These are phyloP conservation scores for Lachancea meyersii DNA, from an alignment of 805 yeast genomes.

Conservation along the genomic window DNA sequence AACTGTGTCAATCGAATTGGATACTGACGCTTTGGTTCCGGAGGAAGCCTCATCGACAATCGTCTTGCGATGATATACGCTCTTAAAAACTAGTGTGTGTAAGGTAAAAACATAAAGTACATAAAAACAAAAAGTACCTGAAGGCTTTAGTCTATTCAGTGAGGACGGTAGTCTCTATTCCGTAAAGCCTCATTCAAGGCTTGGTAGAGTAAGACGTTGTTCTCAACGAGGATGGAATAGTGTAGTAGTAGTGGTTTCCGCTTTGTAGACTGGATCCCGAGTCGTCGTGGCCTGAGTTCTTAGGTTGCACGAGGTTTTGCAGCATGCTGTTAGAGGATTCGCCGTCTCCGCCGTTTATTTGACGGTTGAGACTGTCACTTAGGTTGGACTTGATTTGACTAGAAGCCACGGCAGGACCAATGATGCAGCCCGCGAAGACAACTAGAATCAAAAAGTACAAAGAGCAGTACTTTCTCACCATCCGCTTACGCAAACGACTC, in stretches of 20 bases:
- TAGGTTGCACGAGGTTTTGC: slow-evolving; percentile 84
- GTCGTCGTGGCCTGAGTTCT: slow-evolving; percentile 73
- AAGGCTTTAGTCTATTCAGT: not conserved
- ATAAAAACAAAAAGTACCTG: slow-evolving; percentile 2
- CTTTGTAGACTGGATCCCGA: slow-evolving; percentile 50
- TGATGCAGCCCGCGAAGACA: slow-evolving; percentile 68
- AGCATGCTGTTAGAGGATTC: slow-evolving; percentile 39
- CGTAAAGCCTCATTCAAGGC: slow-evolving; percentile 21
- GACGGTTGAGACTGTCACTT: slow-evolving; percentile 21
- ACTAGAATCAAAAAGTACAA: slow-evolving; percentile 67
- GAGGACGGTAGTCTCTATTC: no score
- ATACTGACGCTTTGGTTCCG: no score
- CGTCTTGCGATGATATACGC: no score
- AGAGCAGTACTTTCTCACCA: slow-evolving; percentile 88
- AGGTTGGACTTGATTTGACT: slow-evolving; percentile 39
- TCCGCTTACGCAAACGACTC: slow-evolving; percentile 92
- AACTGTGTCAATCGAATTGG: no score
- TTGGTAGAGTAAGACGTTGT: slow-evolving; percentile 45
- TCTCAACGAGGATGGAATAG: slow-evolving; percentile 47
- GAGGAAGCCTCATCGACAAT: no score
- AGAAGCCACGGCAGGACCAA: slow-evolving; percentile 88
- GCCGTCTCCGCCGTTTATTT: no score
- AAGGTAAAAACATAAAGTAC: slow-evolving; percentile 3
- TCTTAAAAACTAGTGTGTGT: not conserved
- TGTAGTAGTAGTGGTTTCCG: slow-evolving; percentile 34